Conservation (phyloP, 768 basidiomycete genomes). For the Podaxis sp. region DNA sequence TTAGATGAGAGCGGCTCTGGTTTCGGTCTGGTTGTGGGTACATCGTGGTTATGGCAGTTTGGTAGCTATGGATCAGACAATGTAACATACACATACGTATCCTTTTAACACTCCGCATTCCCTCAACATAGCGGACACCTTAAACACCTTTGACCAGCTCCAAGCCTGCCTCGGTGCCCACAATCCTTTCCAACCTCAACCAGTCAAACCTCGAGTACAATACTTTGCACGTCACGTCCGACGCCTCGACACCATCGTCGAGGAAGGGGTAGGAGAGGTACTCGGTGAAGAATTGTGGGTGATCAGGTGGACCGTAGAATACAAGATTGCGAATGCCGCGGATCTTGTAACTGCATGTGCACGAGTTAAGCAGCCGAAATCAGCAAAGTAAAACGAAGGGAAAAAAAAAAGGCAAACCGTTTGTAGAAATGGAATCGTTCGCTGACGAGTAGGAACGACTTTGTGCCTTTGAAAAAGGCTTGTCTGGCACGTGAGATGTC, state of each 20-base stretch:
- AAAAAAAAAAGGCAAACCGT: constrained; percentile 38
- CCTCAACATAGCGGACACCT: neutral
- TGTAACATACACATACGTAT: neutral
- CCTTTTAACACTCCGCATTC: neutral
- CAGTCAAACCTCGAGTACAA: constrained; percentile 88
- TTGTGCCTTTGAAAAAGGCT: constrained; percentile 86
- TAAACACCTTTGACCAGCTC: constrained; percentile 34
- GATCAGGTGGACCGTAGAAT: constrained; percentile 90
- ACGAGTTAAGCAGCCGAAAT: neutral
- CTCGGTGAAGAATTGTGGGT: constrained; percentile 90
- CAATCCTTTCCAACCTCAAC: constrained; percentile 84
- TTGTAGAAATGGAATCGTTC: constrained; percentile 99
- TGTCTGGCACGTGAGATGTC: constrained; percentile 94
- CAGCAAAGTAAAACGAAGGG: neutral
- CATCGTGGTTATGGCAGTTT: neutral
- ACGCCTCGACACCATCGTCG: constrained; percentile 80
- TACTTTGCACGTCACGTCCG: constrained; percentile 78
- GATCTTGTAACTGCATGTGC: constrained; percentile 70
- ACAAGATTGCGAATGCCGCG: constrained; percentile 89
- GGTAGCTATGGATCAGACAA: neutral
- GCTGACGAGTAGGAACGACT: constrained; percentile 83
- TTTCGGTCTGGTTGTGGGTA: neutral
- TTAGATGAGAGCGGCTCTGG: neutral
- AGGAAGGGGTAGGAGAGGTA: constrained; percentile 87
- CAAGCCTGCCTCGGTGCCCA: constrained; percentile 45